Conservation (phyloP, 768 basidiomycete genomes). For the Rhodocollybia butyracea region DNA sequence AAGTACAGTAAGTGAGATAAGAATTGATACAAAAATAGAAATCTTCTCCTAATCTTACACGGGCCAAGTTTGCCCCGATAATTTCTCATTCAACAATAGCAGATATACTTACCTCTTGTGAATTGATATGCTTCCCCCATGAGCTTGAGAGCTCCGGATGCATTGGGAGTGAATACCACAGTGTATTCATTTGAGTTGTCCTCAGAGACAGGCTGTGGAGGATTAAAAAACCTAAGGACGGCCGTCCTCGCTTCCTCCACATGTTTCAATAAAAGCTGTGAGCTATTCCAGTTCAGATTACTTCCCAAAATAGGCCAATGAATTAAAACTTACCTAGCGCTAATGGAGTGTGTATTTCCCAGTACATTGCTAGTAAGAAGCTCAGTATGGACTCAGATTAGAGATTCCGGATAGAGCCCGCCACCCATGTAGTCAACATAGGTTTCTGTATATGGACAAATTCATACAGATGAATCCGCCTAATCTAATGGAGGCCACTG, state of each 20-base stretch:
- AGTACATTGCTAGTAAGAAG: constrained; percentile 66
- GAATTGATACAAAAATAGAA: too few species aligned
- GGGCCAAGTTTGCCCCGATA: too few species aligned
- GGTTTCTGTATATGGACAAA: too few species aligned
- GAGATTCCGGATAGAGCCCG: constrained; percentile 73
- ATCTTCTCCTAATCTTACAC: too few species aligned
- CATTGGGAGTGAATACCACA: constrained; percentile 80
- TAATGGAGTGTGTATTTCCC: constrained; percentile 84
- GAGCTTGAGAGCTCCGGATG: constrained; percentile 75
- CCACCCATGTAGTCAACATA: constrained; percentile 90
- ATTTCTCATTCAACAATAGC: too few species aligned
- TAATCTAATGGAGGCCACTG: too few species aligned
- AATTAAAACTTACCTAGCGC: constrained; percentile 65
- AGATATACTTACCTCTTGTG: constrained; percentile 45
- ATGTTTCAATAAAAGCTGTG: constrained; percentile 62
- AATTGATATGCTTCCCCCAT: constrained; percentile 83
- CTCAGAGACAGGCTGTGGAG: constrained; percentile 33
- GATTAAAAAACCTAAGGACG: constrained; percentile 74
- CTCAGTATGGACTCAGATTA: constrained; percentile 65
- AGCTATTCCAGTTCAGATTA: constrained; percentile 40
- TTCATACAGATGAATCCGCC: too few species aligned
- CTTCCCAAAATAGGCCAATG: constrained; percentile 5
- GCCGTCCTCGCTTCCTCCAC: constrained; percentile 68
- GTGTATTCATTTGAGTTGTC: constrained; percentile 49
- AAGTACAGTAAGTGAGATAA: too few species aligned